Evolutionary conservation across 306 rosid species (phyloP).

Genomic region (Pachyrhizus erosus): DNA sequence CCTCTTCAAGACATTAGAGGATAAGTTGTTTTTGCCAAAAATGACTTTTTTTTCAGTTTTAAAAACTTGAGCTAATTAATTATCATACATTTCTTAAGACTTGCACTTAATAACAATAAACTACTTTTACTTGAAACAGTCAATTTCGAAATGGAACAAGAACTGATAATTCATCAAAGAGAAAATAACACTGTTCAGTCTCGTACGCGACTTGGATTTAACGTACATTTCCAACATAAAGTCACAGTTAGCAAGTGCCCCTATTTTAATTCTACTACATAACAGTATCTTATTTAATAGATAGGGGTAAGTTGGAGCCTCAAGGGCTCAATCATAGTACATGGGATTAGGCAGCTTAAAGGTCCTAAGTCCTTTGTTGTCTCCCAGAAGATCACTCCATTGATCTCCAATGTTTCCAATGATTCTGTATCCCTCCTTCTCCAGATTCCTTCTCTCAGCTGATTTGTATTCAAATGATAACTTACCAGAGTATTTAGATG

Average conservation of each 20-base stretch:
- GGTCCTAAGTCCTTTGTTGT: slow-evolving; percentile 51
- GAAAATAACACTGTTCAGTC: neutral
- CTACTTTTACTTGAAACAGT: no score
- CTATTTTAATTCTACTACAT: neutral
- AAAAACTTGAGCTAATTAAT: no score
- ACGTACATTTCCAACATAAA: neutral
- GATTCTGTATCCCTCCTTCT: slow-evolving; percentile 52
- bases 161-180: neutral
- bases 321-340: slow-evolving; percentile 54
- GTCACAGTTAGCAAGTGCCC: neutral
- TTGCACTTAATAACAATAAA: no score
- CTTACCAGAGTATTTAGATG: slow-evolving; percentile 19
- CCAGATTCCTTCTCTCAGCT: slow-evolving; percentile 51
- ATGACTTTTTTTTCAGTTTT: no score
- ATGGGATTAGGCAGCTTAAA: slow-evolving; percentile 76
- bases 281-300: neutral
- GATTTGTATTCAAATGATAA: slow-evolving; percentile 60
- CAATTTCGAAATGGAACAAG: neutral
- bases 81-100: no score
- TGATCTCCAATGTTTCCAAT: slow-evolving; percentile 76
- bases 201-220: no score
- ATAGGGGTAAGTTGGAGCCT: neutral
- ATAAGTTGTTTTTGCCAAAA: no score
- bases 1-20: no score
- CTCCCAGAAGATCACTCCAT: slow-evolving; percentile 72